These are phyloP conservation scores for Clarireedia monteithiana DNA, from an alignment of 2,329 filamentous ascomycete genomes.

Conservation along the genomic window DNA sequence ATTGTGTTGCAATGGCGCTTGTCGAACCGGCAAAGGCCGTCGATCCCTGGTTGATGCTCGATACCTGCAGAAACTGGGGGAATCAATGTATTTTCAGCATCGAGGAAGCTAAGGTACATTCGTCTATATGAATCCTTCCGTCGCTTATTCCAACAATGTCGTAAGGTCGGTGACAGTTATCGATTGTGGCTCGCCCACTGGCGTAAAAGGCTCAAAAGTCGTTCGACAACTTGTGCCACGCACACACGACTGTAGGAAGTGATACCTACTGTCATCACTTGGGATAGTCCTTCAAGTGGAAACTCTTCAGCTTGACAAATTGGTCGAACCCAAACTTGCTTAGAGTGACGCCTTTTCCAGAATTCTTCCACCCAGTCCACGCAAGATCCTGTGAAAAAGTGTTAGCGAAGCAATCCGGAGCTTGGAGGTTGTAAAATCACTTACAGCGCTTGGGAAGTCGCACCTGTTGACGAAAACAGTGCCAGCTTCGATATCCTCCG, in stretches of 20 bases:
- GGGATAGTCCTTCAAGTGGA: conserved; percentile 78
- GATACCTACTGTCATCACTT: conserved; percentile 31
- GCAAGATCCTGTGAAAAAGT: conserved; percentile 61
- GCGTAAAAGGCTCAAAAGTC: conserved; percentile 5
- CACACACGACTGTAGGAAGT: conserved; percentile 4
- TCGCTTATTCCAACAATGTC: conserved; percentile 2
- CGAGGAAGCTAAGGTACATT: conserved; percentile 1
- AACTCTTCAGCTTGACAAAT: conserved; percentile 94
- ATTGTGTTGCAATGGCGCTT: conserved; percentile 1
- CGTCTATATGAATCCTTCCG: conserved; percentile 8
- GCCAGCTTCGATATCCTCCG: conserved; percentile 78
- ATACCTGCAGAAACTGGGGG: conserved; percentile 1
- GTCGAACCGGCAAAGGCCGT: conserved; percentile 7
- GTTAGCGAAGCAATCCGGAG: conserved; percentile 18
- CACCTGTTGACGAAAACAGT: conserved; percentile 95
- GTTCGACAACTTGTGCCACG: conserved; percentile 7
- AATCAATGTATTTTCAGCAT: not conserved
- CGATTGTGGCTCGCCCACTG: conserved; percentile 3
- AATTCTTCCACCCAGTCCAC: conserved; percentile 98
- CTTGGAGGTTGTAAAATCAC: conserved; percentile 30
- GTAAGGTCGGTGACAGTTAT: not conserved
- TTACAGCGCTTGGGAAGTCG: conserved; percentile 84
- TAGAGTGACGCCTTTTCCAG: conserved; percentile 82
- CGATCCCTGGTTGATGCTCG: conserved; percentile 4
- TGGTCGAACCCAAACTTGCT: conserved; percentile 90